phyloP scores from a whole-genome alignment of 768 basidiomycete genomes.

The Lyophyllum shimeji region DNA sequence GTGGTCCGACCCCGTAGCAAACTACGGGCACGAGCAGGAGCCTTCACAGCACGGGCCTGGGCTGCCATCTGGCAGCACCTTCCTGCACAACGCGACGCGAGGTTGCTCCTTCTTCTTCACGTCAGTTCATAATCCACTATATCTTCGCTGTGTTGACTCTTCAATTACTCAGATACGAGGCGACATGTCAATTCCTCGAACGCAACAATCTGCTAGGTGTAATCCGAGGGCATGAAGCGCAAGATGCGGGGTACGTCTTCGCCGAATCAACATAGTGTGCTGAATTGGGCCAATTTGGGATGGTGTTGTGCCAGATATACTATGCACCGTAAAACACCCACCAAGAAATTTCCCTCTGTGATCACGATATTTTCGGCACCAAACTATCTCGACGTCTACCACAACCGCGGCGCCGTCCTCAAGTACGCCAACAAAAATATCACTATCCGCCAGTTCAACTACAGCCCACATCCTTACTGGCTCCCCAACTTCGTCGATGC shows the following conservation, averaged over 20 bases:
- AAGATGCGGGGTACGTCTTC: constrained; percentile 81
- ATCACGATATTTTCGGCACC: constrained; percentile 99
- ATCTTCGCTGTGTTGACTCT: constrained; percentile 26
- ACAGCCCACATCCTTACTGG: constrained; percentile 88
- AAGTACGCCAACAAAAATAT: constrained; percentile 97
- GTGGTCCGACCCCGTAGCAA: constrained; percentile 92
- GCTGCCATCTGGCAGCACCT: constrained; percentile 58
- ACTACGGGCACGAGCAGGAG: constrained; percentile 83
- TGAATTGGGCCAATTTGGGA: neutral
- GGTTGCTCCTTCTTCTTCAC: constrained; percentile 95
- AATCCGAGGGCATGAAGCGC: constrained; percentile 95
- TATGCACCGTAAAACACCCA: constrained; percentile 94
- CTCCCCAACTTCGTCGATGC: constrained; percentile 97
- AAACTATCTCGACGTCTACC: constrained; percentile 94
- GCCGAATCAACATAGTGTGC: neutral
- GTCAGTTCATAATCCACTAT: constrained; percentile 42
- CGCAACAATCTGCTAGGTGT: constrained; percentile 89
- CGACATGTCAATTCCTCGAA: constrained; percentile 92
- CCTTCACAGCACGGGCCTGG: constrained; percentile 46
- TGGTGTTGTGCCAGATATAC: constrained; percentile 56
- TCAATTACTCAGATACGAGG: constrained; percentile 56
- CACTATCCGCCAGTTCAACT: constrained; percentile 88
- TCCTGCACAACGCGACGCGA: constrained; percentile 79
- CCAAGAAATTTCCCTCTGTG: constrained; percentile 92
- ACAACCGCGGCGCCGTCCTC: constrained; percentile 95